phyloP scores from a whole-genome alignment of 805 yeast species.

The Candida odintsovae region DNA sequence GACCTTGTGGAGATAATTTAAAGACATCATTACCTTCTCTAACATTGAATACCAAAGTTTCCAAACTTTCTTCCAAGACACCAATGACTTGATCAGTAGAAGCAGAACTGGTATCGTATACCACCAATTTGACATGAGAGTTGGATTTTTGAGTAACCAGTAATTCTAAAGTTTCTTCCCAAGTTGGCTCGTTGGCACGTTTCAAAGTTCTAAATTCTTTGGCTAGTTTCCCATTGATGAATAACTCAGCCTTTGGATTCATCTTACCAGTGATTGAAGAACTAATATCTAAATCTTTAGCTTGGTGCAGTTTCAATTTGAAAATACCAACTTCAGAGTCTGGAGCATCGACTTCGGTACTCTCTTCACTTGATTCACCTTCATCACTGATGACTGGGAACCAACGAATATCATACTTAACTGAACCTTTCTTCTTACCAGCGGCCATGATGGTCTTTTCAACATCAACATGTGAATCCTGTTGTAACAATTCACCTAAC shows the following conservation, averaged over 20 bases:
- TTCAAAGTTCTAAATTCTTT: constrained; percentile 56
- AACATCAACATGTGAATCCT: constrained; percentile 30
- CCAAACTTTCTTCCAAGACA: constrained; percentile 42
- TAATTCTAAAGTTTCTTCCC: constrained; percentile 58
- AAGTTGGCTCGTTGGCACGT: constrained; percentile 67
- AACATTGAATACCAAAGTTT: constrained; percentile 37
- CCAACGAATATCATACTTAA: constrained; percentile 50
- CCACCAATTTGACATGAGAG: constrained; percentile 47
- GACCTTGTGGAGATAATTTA: constrained; percentile 46
- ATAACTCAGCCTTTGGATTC: constrained; percentile 65
- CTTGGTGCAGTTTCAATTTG: constrained; percentile 56
- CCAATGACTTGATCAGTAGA: constrained; percentile 43
- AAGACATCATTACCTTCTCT: constrained; percentile 43
- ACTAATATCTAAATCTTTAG: constrained; percentile 48
- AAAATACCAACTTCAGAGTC: constrained; percentile 72
- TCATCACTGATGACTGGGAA: constrained; percentile 25
- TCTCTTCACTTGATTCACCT: constrained; percentile 18
- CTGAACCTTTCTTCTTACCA: constrained; percentile 51
- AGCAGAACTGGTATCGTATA: constrained; percentile 52
- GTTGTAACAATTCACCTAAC: constrained; percentile 54
- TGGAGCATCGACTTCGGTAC: constrained; percentile 28
- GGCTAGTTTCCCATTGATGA: constrained; percentile 49
- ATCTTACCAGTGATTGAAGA: constrained; percentile 39
- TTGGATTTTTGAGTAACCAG: constrained; percentile 55
- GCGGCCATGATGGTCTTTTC: constrained; percentile 26